Conservation (phyloP, 1,284 basidiomycete species). For the Ustilago bromivora region DNA sequence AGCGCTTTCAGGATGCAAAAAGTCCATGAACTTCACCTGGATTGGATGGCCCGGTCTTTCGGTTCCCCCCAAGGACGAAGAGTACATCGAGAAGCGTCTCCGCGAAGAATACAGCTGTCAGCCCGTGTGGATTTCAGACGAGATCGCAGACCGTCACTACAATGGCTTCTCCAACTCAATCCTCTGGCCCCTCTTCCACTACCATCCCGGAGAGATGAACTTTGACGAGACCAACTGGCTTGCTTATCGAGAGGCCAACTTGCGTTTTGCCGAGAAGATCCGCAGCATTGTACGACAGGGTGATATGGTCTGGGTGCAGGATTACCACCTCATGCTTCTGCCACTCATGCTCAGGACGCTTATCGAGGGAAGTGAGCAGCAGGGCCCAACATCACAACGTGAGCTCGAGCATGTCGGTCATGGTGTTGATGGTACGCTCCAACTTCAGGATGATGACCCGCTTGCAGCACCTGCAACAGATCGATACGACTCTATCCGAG, state of each 20-base stretch:
- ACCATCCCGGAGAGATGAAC: conserved; percentile 85
- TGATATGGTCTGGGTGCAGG: conserved; percentile 89
- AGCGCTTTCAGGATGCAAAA: conserved; percentile 66
- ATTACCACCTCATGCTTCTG: conserved; percentile 84
- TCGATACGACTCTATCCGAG: conserved; percentile 13
- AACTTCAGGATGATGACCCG: conserved; percentile 53
- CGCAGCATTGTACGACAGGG: conserved; percentile 81
- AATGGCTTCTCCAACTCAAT: conserved; percentile 99
- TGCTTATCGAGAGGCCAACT: conserved; percentile 95
- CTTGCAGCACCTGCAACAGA: conserved; percentile 55
- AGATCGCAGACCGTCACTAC: conserved; percentile 96
- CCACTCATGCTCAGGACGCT: conserved; percentile 91
- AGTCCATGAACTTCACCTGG: conserved; percentile 68
- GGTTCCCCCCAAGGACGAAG: conserved; percentile 58
- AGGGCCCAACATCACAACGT: conserved; percentile 71
- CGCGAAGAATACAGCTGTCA: conserved; percentile 96
- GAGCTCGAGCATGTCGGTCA: conserved; percentile 63
- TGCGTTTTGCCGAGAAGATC: conserved; percentile 91
- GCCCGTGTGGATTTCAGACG: conserved; percentile 96
- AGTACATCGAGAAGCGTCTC: conserved; percentile 74
- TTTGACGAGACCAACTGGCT: conserved; percentile 99
- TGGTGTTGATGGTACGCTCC: conserved; percentile 62
- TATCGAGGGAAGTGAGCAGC: conserved; percentile 74
- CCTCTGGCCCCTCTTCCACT: conserved; percentile 99
- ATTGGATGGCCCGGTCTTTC: conserved; percentile 69